Evolutionary conservation across 257 asterid genomes (phyloP), one percentile per base, ranked within the genome.

Genomic region (Solanum pimpinellifolium): DNA sequence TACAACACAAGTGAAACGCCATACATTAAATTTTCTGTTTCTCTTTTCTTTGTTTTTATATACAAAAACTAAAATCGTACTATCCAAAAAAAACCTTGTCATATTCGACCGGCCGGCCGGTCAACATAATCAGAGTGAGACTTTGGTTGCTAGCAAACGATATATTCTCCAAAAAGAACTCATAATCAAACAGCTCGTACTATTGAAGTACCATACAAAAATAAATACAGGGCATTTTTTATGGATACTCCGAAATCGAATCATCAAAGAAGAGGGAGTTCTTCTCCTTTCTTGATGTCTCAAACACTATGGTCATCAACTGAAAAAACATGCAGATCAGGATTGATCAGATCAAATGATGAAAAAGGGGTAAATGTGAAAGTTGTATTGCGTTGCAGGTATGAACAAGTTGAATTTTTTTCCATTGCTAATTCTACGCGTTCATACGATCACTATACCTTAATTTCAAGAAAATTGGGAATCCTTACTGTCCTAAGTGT

Each of bases 381-480:
- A 68, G 96, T 92, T 39, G 88, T 90, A 11, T 47, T 91, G 47
- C 93, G 93, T 39, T 93, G 94, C 94, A 93, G 94, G 96, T 91
- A 16, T 9, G 33, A 11, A 44, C 74, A 46, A 18, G 85, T 18
- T 49, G 9, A 62, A 72, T 65, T 35, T 15, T 35, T 20, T 80
- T 13, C 5, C 6, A 27, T 69, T 9, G 74, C 47, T 70, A 74
- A 69, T 52, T 49, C 84, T 77, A 77, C 35, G 15, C 2, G 35
- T 75, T 75, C 83, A 21, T 76, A 41, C 23, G 5, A 41, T 47
- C 0, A 76, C 23, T 73, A 41, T 12, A 21, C 59, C 21, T 76
- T 12, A 41, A n/a, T 42, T 52, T 18, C 37, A 12, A 76, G 11
- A 23, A 42, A 7, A 3, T 76, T 13, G 60, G 83, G 13, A 76